Evolutionary conservation across 2,329 filamentous ascomycete genomes (phyloP), one percentile per base, ranked within the genome.

Genomic region (Arthrobotrys megalospora): DNA sequence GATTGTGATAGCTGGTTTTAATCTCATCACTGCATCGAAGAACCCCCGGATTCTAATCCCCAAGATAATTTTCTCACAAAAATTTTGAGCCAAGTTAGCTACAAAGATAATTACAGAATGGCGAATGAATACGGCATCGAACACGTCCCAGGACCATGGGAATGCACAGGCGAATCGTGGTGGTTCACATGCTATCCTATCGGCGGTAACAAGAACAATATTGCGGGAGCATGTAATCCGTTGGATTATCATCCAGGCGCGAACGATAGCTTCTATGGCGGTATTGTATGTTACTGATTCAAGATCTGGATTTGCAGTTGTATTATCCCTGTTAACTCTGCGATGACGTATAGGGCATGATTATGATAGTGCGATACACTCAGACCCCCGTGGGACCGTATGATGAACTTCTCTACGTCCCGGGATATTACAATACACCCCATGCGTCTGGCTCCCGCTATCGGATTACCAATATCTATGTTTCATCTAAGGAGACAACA

Each of bases 401-500:
- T 72, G 88, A 89, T 79, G 88, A 89, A 82, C 81, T 89, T 68
- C 82, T 87, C 28, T 80, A 88, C 34, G 82, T 85, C 1, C 87
- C 88, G 0, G 87, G 88, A 0, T 83, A 81, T 41, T 88, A 86
- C 75, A 83, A 84, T 12, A 86, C 86, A 78, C 83, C 83, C 10
- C 83, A 85, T 21, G 85, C 84, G 21, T 67, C 76, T 10, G 62
- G 63, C 12, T 79, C 81, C 66, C 86, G 85, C 60, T 81, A 83
- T 6, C 84, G 86, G 38, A 85, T 88, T 80, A 87, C 87, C n/a
- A 85, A 87, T 21, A 87, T 88, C 10, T 89, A 88, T 80, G 88
- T 89, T 12, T 88, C 87, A 19, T 86, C 87, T 78, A 86, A 86
- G 79, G 81, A 86, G 21, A 87, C 86, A 0, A 86, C 86, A 79